Evolutionary conservation across 2,329 filamentous ascomycete species (phyloP), one percentile per base, ranked within the genome.

Genomic region (Colletotrichum phormii): DNA sequence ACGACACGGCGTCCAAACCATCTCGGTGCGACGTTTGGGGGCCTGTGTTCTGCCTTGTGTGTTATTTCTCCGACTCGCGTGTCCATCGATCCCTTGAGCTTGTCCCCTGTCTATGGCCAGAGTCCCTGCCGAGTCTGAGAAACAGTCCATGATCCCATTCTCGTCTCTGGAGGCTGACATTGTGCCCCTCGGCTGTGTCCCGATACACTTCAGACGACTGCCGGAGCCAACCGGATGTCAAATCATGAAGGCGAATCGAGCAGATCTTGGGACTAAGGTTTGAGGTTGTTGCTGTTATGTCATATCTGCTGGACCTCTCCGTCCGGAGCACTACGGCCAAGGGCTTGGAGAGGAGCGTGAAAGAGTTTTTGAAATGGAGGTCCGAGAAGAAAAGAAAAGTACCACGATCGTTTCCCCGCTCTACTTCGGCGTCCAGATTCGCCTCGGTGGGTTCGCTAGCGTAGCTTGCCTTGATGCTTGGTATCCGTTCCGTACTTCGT

Each of bases 1-100:
- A 63, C 15, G 33, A 63, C 33, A 37, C 68, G 55, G 42, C 54
- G 60, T 60, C 31, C 59, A 59, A 57, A 57, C 35, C 24, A 57
- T 55, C 57, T n/a, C 66, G 66, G 46, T 64, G 66, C 31, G 59
- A 72, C 54, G 22, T 49, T 64, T 70, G 33, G 60, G 66, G 55
- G 42, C 46, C 54, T 64, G 69, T 64, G 59, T 22, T 72, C 65
- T 59, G 58, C 58, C 60, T 70, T n/a, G n/a, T 42, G 22, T 70
- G 54, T 70, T 72, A 69, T 72, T 64, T 65, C 70, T 72, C 70
- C 60, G 66, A 64, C 66, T 72, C 66, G 60, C 66, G 54, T 70
- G 55, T 37, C 18, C 60, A 22, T 53, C 29, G 18, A 63, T 63
- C 60, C 46, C 46, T 63, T 53, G 46, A 9, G 24, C n/a, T 9